A percentile compares a stretch with the other conserved stretches of the same genome.
Conservation (phyloP, 352 stramenopile genomes). For the Phytophthora citrophthora region DNA sequence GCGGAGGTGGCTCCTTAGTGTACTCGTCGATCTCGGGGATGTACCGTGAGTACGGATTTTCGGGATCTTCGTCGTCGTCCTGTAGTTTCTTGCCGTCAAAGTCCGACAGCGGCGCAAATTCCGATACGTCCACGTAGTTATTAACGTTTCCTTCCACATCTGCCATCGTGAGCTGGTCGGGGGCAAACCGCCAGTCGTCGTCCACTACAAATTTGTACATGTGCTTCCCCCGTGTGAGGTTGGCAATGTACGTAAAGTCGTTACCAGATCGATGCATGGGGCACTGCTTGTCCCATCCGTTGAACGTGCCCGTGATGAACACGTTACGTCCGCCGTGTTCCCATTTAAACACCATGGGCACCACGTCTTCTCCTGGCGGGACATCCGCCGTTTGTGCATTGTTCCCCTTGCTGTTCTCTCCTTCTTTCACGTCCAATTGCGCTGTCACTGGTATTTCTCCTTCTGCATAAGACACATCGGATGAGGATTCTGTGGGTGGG, state of each 20-base stretch:
- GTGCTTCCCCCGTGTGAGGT: constrained; percentile 97
- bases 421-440: constrained; percentile 37
- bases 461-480: constrained; percentile 45
- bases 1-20: constrained; percentile 98
- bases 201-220: constrained; percentile 99
- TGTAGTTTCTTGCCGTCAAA: constrained; percentile 57
- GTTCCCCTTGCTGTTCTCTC: constrained; percentile 39
- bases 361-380: constrained; percentile 38
- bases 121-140: constrained; percentile 99
- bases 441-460: constrained; percentile 20
- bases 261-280: constrained; percentile 99
- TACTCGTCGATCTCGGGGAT: constrained; percentile 99
- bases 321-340: constrained; percentile 96
- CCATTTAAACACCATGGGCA: constrained; percentile 98
- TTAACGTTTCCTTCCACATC: constrained; percentile 99
- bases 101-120: constrained; percentile 93
- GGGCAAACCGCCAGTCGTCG: constrained; percentile 98
- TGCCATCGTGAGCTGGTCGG: constrained; percentile 96
- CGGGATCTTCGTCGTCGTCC: constrained; percentile 76
- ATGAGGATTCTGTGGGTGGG: constrained; percentile 38
- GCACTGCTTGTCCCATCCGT: constrained; percentile 98
- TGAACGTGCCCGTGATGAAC: constrained; percentile 99
- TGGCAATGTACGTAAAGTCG: constrained; percentile 99
- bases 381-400: constrained; percentile 20
- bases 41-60: constrained; percentile 95